Base-by-base conservation (phyloP, 768 basidiomycete genomes). In the Lentinus brumalis region DNA sequence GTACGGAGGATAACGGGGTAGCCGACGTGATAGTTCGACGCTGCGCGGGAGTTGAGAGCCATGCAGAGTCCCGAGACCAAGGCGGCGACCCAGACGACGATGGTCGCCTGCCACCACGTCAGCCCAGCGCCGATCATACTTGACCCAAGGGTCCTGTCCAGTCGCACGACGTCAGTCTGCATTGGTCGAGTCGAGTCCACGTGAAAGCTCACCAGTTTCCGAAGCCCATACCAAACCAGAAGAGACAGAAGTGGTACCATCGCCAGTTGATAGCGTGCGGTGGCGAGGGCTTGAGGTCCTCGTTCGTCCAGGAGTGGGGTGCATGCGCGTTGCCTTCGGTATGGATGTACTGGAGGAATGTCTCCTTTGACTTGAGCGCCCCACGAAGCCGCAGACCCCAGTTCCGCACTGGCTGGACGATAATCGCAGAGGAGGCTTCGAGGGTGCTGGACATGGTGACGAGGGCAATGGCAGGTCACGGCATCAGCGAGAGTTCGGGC, bases 161-260 rank as follows among this genome's bases (percentile, higher is more conserved):
- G 26, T 6, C 21, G 21, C 14, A 14, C 26, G 44, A 26, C 46
- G 18, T 26, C 11, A 2, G 46, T 26, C 9, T 14, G 5, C 12
- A 29, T 49, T 11, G 16, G 39, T 31, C 21, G 21, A 26, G 21
- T 26, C 21, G 21, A 26, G 21, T 26, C 21, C 21, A 26, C 21
- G 35, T 32, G 38, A 51, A 15, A 29, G 56, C 53, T 10, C 21
- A 66, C 65, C 65, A 66, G 50, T 66, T 66, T 3, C 65, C 65
- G 50, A 66, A 66, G 21, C 65, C 65, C 57, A 66, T 59, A 15
- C 65, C 62, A 51, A 66, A 63, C 65, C 65, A 66, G 57, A 66
- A 66, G 39, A 63, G 44, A 55, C 65, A 66, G 62, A 66, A 66
- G 59, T 66, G 60, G 56, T 66, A 63, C 59, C 59, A 63, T 30